Evolutionary conservation across 75 land plant species (phyloP).

Genomic region (Pinus tabuliformis): DNA sequence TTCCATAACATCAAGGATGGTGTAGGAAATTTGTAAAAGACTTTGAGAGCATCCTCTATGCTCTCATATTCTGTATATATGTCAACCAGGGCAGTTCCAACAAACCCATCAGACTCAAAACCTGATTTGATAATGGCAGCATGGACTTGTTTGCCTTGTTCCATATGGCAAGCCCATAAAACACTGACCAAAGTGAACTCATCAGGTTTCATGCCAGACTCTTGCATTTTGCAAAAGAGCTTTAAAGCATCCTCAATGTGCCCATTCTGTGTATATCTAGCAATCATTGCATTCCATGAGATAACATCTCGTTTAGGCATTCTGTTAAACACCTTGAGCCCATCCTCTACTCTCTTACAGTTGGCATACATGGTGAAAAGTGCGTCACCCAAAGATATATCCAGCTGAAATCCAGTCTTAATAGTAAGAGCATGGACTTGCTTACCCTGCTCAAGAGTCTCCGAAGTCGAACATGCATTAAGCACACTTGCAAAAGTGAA

Average conservation of each 20-base stretch:
- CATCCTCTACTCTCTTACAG: neutral
- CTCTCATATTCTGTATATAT: constrained; percentile 32
- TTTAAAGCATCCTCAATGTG: constrained; percentile 23
- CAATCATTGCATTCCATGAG: constrained; percentile 51
- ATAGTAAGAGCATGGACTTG: neutral
- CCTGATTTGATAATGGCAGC: constrained; percentile 26
- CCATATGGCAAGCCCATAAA: constrained; percentile 19
- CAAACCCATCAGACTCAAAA: constrained; percentile 16
- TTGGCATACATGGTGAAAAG: neutral
- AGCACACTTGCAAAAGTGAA: constrained; percentile 40
- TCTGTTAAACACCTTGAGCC: neutral
- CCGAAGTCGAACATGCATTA: constrained; percentile 11
- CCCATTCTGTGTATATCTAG: constrained; percentile 24
- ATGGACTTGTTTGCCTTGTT: constrained; percentile 30
- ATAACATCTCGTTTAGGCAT: constrained; percentile 17
- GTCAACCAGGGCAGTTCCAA: constrained; percentile 44
- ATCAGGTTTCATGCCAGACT: constrained; percentile 29
- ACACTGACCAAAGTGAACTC: constrained; percentile 49
- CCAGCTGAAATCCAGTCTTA: neutral
- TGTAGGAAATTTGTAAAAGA: constrained; percentile 17
- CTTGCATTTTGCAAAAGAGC: constrained; percentile 30
- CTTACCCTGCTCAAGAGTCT: too few relatives aligned
- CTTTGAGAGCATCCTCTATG: constrained; percentile 37
- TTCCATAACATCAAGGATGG: constrained; percentile 33
- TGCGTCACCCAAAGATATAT: neutral